These are phyloP conservation scores for Triticum timopheevii DNA, from an alignment of 176 grass and related monocot species.

Conservation along the genomic window DNA sequence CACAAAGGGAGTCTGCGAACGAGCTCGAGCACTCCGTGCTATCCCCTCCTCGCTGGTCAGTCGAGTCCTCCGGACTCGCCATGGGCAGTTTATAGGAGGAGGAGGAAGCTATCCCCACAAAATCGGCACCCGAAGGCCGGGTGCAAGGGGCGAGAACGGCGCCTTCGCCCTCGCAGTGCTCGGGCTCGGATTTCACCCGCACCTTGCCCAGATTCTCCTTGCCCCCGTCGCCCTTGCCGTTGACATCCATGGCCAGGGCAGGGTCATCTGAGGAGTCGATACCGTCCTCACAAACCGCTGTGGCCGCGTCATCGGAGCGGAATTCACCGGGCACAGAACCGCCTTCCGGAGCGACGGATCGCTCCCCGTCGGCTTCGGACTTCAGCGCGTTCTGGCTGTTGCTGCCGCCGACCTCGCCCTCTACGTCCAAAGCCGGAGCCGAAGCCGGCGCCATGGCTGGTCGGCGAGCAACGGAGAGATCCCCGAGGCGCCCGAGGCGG, in stretches of 20 bases:
- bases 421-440: neutral
- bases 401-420: neutral
- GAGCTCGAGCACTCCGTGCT: constrained; percentile 85
- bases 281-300: neutral
- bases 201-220: neutral
- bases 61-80: neutral
- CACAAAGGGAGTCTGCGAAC: constrained; percentile 65
- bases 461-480: neutral
- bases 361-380: neutral
- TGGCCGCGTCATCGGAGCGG: neutral
- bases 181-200: constrained; percentile 17
- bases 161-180: neutral
- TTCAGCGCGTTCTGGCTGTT: neutral
- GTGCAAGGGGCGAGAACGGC: neutral
- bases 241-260: neutral
- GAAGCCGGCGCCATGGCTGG: constrained; percentile 20
- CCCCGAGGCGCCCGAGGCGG: neutral
- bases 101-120: neutral
- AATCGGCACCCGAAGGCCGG: neutral
- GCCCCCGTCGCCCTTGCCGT: neutral
- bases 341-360: neutral
- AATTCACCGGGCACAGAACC: neutral
- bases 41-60: constrained; percentile 39
- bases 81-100: neutral
- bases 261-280: neutral